A percentile compares a stretch with the other conserved stretches of the same genome.
These are phyloP conservation scores for Boletus reticulatus DNA, from an alignment of 768 basidiomycete species.

Conservation along the genomic window DNA sequence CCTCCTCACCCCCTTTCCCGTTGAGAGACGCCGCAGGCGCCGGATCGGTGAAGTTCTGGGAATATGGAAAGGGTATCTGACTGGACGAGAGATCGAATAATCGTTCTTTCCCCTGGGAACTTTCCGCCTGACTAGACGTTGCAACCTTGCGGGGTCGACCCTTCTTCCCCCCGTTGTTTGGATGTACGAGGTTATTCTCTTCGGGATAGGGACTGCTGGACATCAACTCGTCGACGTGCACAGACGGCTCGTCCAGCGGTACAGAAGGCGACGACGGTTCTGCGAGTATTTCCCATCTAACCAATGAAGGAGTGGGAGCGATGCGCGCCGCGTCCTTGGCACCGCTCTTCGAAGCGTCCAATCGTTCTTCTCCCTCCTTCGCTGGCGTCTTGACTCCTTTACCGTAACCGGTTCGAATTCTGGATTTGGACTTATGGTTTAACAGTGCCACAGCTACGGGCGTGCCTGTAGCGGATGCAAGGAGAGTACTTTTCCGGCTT, in stretches of 20 bases:
- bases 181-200: background rate
- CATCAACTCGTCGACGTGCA: constrained; percentile 32
- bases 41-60: constrained; percentile 36
- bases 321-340: background rate
- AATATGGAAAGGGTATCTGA: constrained; percentile 54
- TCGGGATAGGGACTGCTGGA: constrained; percentile 30
- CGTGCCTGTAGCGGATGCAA: constrained; percentile 8
- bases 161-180: constrained; percentile 13
- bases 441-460: constrained; percentile 1
- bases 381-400: constrained; percentile 13
- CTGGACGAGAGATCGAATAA: constrained; percentile 54
- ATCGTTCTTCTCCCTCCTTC: constrained; percentile 2
- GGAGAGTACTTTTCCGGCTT: constrained; percentile 23
- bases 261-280: constrained; percentile 27
- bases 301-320: constrained; percentile 11
- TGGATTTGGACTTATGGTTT: constrained; percentile 1
- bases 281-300: constrained; percentile 31
- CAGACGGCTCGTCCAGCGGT: constrained; percentile 27
- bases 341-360: background rate
- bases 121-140: background rate
- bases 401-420: background rate
- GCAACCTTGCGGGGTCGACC: background rate
- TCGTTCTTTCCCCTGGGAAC: constrained; percentile 18
- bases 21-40: background rate
- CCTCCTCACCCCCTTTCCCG: constrained; percentile 39